Evolutionary conservation across 2,329 filamentous ascomycete species (phyloP).

Genomic region (Diaporthe velutina): DNA sequence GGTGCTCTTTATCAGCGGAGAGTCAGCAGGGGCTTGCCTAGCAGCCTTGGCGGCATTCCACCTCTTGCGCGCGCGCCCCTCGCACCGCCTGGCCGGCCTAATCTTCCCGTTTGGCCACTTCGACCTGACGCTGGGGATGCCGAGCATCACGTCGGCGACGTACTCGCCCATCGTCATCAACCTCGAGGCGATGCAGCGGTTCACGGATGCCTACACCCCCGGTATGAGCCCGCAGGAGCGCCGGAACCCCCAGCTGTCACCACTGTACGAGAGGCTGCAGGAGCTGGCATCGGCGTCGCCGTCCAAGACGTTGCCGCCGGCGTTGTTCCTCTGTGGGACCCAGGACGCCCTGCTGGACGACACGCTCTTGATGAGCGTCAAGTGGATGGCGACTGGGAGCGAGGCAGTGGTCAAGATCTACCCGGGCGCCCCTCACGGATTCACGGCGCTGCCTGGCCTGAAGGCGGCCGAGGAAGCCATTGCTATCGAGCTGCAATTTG

Average conservation of each 20-base stretch:
- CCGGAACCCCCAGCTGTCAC: conserved; percentile 59
- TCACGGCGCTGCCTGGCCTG: conserved; percentile 45
- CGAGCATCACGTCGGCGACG: conserved; percentile 42
- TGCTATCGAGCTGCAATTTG: not conserved
- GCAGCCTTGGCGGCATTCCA: conserved; percentile 51
- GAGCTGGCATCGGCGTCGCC: conserved; percentile 45
- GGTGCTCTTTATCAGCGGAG: conserved; percentile 43
- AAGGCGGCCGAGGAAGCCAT: conserved; percentile 37
- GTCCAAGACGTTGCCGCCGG: conserved; percentile 56
- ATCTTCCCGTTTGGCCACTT: conserved; percentile 66
- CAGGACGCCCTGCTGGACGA: conserved; percentile 61
- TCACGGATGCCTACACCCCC: conserved; percentile 52
- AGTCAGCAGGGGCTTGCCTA: not conserved
- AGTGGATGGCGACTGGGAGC: conserved; percentile 56
- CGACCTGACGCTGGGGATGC: conserved; percentile 59
- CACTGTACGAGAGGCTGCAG: conserved; percentile 61
- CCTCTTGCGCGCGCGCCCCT: conserved; percentile 54
- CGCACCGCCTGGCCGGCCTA: conserved; percentile 61
- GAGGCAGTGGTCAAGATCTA: conserved; percentile 63
- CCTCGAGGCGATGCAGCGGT: conserved; percentile 58
- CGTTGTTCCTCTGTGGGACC: conserved; percentile 67
- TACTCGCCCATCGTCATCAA: conserved; percentile 54
- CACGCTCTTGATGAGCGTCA: conserved; percentile 57
- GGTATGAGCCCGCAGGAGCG: conserved; percentile 54
- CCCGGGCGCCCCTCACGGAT: conserved; percentile 67